Percentiles rank a stretch among this genome's conserved stretches.
Evolutionary conservation across 768 basidiomycete genomes (phyloP).

Genomic region (Tricholoma terreum): DNA sequence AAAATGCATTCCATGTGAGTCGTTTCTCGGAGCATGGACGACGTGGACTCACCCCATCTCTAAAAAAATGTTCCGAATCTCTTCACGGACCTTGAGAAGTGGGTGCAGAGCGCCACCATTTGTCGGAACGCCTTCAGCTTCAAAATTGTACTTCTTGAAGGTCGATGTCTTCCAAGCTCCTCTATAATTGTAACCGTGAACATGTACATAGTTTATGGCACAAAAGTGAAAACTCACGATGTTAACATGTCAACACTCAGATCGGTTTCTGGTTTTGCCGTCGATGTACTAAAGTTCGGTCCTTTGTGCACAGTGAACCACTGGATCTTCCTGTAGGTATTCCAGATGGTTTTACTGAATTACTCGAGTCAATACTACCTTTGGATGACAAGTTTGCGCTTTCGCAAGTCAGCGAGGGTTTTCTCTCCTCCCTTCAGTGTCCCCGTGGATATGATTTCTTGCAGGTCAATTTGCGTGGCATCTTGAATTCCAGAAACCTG

Average conservation of each 20-base stretch:
- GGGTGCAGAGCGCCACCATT: conserved; percentile 94
- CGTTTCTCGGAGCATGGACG: neutral
- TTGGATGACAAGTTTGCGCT: conserved; percentile 85
- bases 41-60: conserved; percentile 86
- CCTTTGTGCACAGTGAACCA: conserved; percentile 93
- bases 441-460: conserved; percentile 70
- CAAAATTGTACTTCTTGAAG: conserved; percentile 99
- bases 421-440: conserved; percentile 76
- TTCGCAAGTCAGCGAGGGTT: conserved; percentile 79
- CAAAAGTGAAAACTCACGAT: conserved; percentile 54
- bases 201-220: neutral
- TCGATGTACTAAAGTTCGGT: conserved; percentile 81
- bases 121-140: conserved; percentile 89
- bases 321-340: conserved; percentile 74
- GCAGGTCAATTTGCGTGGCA: conserved; percentile 68
- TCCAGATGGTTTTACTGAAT: neutral
- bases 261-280: conserved; percentile 93
- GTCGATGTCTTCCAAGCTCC: conserved; percentile 91
- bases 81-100: conserved; percentile 94
- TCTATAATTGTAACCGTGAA: conserved; percentile 37
- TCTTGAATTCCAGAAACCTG: conserved; percentile 71
- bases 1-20: neutral
- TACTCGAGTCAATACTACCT: conserved; percentile 47
- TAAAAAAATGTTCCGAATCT: conserved; percentile 95
- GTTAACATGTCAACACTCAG: conserved; percentile 92